phyloP scores from a whole-genome alignment of 495 filamentous ascomycete species.

The Immersiella caudata region DNA sequence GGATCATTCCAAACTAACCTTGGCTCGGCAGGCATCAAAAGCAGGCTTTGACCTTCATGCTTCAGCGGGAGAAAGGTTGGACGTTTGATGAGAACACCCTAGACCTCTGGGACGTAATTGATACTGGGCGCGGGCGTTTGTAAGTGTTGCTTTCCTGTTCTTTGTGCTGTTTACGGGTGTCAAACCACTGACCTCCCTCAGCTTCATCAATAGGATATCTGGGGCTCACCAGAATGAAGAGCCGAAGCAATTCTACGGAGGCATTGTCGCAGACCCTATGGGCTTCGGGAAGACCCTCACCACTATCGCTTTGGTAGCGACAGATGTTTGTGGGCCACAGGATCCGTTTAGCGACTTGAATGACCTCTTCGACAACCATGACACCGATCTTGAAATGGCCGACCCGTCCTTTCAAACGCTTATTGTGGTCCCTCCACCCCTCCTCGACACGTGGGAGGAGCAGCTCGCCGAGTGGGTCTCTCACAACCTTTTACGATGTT shows the following conservation, averaged over 20 bases:
- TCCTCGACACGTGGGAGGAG: constrained; percentile 42
- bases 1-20: no score
- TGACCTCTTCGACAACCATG: no score
- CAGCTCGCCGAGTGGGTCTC: constrained; percentile 34
- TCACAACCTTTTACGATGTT: background rate
- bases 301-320: constrained; percentile 43
- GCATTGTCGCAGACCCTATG: constrained; percentile 48
- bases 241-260: constrained; percentile 37
- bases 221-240: constrained; percentile 20
- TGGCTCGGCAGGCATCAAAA: constrained; percentile 41
- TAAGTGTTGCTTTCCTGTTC: background rate
- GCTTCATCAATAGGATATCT: constrained; percentile 29
- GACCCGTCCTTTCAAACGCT: background rate
- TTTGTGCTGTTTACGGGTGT: background rate
- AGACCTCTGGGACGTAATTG: constrained; percentile 34
- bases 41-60: constrained; percentile 49
- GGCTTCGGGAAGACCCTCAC: constrained; percentile 47
- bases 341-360: no score
- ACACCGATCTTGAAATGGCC: no score
- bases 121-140: constrained; percentile 8
- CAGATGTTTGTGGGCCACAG: constrained; percentile 25
- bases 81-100: constrained; percentile 4
- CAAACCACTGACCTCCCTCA: background rate
- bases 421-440: constrained; percentile 22
- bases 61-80: constrained; percentile 44